Evolutionary conservation across 2,329 filamentous ascomycete species (phyloP).

Genomic region (Biscogniauxia mediterranea): DNA sequence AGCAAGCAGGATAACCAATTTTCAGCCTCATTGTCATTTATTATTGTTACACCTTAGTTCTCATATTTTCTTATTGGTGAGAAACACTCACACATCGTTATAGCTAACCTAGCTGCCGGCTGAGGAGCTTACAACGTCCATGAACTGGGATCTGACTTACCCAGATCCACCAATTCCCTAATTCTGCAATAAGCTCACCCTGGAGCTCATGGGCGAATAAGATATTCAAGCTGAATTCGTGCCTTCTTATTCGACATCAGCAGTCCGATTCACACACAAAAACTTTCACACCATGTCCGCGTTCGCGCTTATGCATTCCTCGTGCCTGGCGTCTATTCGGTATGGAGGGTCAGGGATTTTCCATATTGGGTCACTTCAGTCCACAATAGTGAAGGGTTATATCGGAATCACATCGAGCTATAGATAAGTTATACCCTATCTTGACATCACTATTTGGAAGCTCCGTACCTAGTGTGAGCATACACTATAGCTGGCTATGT

Average conservation of each 20-base stretch:
- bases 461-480: background rate
- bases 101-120: background rate
- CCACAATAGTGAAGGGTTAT: slow-evolving; percentile 8
- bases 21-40: background rate
- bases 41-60: background rate
- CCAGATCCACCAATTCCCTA: slow-evolving; percentile 20
- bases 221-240: slow-evolving; percentile 8
- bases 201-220: slow-evolving; percentile 16
- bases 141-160: background rate
- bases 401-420: background rate
- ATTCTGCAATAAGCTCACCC: slow-evolving; percentile 21
- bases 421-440: background rate
- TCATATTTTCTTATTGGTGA: background rate
- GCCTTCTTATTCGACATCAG: slow-evolving; percentile 15
- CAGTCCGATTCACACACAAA: slow-evolving; percentile 5
- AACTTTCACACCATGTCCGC: slow-evolving; percentile 19
- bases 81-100: background rate
- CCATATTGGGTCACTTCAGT: background rate
- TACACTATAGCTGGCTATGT: background rate
- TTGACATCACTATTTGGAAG: background rate
- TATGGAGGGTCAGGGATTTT: background rate
- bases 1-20: background rate
- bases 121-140: background rate
- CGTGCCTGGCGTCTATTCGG: slow-evolving; percentile 22
- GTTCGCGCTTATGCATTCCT: slow-evolving; percentile 22